A percentile compares a stretch with the other conserved stretches of the same genome.
phyloP scores from a whole-genome alignment of 495 filamentous ascomycete species.

The Penicillium subrubescens region DNA sequence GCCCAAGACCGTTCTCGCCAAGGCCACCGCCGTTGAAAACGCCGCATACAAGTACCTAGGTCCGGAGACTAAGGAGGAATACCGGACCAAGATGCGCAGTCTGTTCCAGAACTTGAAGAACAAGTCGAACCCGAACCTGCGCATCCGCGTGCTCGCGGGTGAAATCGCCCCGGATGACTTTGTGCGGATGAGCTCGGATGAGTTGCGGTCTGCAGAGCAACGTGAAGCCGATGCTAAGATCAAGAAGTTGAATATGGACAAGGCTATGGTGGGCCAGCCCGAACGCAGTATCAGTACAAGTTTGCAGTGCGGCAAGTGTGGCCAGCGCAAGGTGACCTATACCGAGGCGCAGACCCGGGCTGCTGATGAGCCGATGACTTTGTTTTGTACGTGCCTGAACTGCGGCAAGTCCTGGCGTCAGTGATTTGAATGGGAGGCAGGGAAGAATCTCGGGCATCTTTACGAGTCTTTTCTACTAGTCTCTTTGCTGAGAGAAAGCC shows the following conservation, averaged over 20 bases:
- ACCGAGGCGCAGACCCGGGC: slow-evolving; percentile 93
- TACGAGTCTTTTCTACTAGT: background rate
- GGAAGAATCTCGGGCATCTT: background rate
- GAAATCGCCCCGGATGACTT: slow-evolving; percentile 71
- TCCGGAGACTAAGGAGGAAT: slow-evolving; percentile 68
- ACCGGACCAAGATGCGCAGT: slow-evolving; percentile 84
- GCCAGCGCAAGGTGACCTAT: slow-evolving; percentile 90
- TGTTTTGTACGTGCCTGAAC: slow-evolving; percentile 52
- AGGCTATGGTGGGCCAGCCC: slow-evolving; percentile 59
- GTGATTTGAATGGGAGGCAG: slow-evolving; percentile 20
- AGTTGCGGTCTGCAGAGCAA: slow-evolving; percentile 76
- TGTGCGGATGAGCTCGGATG: slow-evolving; percentile 72
- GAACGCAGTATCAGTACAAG: slow-evolving; percentile 82
- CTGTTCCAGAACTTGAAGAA: slow-evolving; percentile 93
- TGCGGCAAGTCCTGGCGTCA: slow-evolving; percentile 56
- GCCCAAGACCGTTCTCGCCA: slow-evolving; percentile 60
- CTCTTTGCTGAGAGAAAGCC: background rate
- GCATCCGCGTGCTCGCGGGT: slow-evolving; percentile 71
- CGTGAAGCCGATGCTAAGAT: slow-evolving; percentile 67
- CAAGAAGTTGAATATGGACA: slow-evolving; percentile 89
- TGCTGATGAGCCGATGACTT: slow-evolving; percentile 70
- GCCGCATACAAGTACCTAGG: slow-evolving; percentile 67
- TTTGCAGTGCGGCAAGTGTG: slow-evolving; percentile 86
- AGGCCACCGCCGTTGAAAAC: slow-evolving; percentile 70
- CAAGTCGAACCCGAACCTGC: slow-evolving; percentile 77